Conservation (phyloP, 1,139 yeast species). For the Yamadazyma dendronema region DNA sequence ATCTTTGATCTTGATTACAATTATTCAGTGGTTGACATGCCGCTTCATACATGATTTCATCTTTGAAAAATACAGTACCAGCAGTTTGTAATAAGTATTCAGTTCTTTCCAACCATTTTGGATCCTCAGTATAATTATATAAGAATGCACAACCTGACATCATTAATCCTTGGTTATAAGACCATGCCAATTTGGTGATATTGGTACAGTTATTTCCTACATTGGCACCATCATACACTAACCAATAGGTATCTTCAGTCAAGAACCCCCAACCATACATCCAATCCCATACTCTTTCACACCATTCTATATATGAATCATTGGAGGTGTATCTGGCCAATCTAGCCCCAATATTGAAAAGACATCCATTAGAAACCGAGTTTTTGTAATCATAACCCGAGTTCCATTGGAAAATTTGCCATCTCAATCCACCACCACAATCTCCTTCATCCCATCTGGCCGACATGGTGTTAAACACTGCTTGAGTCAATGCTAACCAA, state of each 20-base stretch:
- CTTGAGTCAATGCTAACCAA: slow-evolving; percentile 78
- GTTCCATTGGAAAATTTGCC: slow-evolving; percentile 97
- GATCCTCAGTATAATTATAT: slow-evolving; percentile 69
- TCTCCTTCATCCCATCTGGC: slow-evolving; percentile 73
- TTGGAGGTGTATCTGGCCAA: slow-evolving; percentile 80
- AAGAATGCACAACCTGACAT: slow-evolving; percentile 81
- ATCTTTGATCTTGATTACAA: slow-evolving; percentile 88
- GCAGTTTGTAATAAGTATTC: slow-evolving; percentile 52
- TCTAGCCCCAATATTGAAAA: slow-evolving; percentile 85
- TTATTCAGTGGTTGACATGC: slow-evolving; percentile 64
- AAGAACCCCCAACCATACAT: slow-evolving; percentile 60
- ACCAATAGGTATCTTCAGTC: slow-evolving; percentile 43
- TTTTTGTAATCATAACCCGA: slow-evolving; percentile 92
- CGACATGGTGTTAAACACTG: slow-evolving; percentile 87
- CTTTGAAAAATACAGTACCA: slow-evolving; percentile 51
- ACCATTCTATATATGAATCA: slow-evolving; percentile 73
- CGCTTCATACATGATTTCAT: slow-evolving; percentile 69
- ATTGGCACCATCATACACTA: slow-evolving; percentile 77
- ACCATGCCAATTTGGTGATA: slow-evolving; percentile 69
- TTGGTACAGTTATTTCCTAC: slow-evolving; percentile 61
- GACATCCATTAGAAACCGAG: slow-evolving; percentile 85
- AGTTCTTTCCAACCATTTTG: slow-evolving; percentile 66
- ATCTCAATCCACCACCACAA: slow-evolving; percentile 89
- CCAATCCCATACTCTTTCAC: slow-evolving; percentile 83
- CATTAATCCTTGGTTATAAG: slow-evolving; percentile 83